Evolutionary conservation across 2,329 filamentous ascomycete genomes (phyloP), one percentile per base, ranked within the genome.

Genomic region (Cadophora sp.): DNA sequence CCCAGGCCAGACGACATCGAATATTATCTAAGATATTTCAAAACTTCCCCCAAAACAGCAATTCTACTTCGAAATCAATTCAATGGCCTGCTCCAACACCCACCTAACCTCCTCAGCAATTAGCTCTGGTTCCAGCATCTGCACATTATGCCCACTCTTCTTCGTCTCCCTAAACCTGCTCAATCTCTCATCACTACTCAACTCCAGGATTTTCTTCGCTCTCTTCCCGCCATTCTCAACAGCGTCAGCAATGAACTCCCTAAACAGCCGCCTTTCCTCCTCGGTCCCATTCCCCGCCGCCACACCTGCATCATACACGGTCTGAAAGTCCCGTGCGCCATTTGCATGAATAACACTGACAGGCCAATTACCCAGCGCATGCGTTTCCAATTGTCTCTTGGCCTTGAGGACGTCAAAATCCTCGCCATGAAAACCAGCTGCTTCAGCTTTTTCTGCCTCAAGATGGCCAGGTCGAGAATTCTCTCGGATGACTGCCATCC

Each of bases 241-340:
- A 7, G 11, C 27, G 24, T 51, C 22, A 27, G 11, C 22, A 30
- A 51, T 51, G 48, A 51, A 51, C 16, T 51, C 22, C 22, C 22
- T 27, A 22, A 51, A 51, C 48, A 30, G 14, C 22, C 11, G 13
- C 48, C 48, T 27, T 11, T 51, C 22, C 27, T 51, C 22, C 22
- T 11, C 22, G 1, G 48, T 51, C 11, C 48, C 48, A 39, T 6
- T 51, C 3, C 22, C 48, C 22, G 48, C 22, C 48, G 22, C 48
- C 48, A 51, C 22, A 24, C 48, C 22, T 16, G 48, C 48, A 51
- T 51, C 48, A 51, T 51, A 51, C 22, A 51, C 48, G 16, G 5
- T 14, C 22, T 16, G 48, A 18, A 51, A 51, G 14, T 51, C 48
- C 48, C 48, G 7, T 24, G 48, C 48, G 16, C 8, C 22, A 18